Base-by-base conservation (phyloP, 2,329 filamentous ascomycete genomes). In the Cladophialophora exuberans region DNA sequence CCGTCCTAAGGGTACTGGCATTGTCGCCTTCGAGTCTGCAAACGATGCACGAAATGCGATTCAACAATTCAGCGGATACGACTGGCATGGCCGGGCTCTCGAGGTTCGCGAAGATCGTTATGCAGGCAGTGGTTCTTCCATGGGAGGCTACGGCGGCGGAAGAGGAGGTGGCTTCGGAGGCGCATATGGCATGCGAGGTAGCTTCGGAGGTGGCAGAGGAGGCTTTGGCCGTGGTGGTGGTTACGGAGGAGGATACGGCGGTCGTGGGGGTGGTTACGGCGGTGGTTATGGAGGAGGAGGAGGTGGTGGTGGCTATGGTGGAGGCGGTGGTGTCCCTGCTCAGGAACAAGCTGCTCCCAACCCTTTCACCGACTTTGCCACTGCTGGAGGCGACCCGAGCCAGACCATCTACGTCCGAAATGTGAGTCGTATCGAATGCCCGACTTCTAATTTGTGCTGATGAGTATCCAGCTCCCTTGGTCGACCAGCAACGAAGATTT, bases 401-500 rank as follows among this genome's bases (percentile, higher is more conserved):
- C 83, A 90, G 67, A 84, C 81, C 49, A 99, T 99, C 72, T 97
- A 96, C 69, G 94, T 97, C 62, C 92, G 93, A 77, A 99, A 99
- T 71, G 91, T 96, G 77, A 86, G 91, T 82, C 36, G 39, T 55
- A 11, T 23, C n/a, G 17, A 4, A n/a, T 28, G 20, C 44, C 17
- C 25, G 13, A 33, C 11, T 26, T 13, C n/a, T 28, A 6, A 13
- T 2, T 15, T 2, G 39, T 25, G 36, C 66, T 74, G 61, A 73
- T 56, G 44, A 15, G 45, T 43, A 26, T 54, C 30, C 66, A 96
- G 92, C 84, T 99, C 61, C 94, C 94, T 10, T 99, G 94, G 94
- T 97, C 94, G 23, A 99, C 94, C 13, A 97, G 92, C 78, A 97
- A 99, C 69, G 94, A 99, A 61, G 94, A 99, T 72, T 79, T 99